Evolutionary conservation across 768 basidiomycete species (phyloP), one percentile per base, ranked within the genome.

Genomic region (Termitomyces bulborhizus): DNA sequence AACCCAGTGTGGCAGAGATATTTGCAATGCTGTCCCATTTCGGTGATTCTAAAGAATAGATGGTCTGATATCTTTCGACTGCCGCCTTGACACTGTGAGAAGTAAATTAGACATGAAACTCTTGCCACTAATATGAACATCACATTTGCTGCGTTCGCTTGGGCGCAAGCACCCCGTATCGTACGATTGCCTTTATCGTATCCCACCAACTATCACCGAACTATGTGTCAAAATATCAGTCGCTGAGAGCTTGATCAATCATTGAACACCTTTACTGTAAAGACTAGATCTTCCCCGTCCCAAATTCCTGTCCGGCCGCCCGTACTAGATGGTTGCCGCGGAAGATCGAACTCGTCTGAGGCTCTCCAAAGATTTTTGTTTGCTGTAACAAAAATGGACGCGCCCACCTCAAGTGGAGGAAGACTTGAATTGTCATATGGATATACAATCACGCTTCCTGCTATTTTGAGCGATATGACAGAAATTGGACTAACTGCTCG

Each of bases 391-490:
- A 95, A 97, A 54, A 95, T 86, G n/a, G 85, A 87, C 0, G 86
- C 95, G 0, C 94, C 95, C 1, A 95, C 75, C 64, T 97, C 95
- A 26, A 91, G 70, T 24, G 85, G 81, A 26, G 77, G 76, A 16
- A 87, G 74, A 44, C 71, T 76, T 4, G 71, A 66, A 44, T 80
- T 69, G 59, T 85, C 79, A 66, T 93, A 84, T 5, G 93, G 93
- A 60, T 87, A 77, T 4, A 94, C 85, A 7, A 76, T 75, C 11
- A 84, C 93, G 67, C 86, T 90, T 43, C 93, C 92, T 95, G 31
- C 13, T 49, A 54, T 21, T 51, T 16, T 51, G 46, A 59, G 36
- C 32, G 31, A 34, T 49, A 27, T 7, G 40, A 49, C 32, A 31
- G 43, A 48, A 43, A 44, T 48, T 37, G 8, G 27, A 18, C 37